Percentiles rank a stretch among this genome's conserved stretches.
These are phyloP conservation scores for Sutorius australiensis DNA, from an alignment of 768 basidiomycete genomes.

Conservation along the genomic window DNA sequence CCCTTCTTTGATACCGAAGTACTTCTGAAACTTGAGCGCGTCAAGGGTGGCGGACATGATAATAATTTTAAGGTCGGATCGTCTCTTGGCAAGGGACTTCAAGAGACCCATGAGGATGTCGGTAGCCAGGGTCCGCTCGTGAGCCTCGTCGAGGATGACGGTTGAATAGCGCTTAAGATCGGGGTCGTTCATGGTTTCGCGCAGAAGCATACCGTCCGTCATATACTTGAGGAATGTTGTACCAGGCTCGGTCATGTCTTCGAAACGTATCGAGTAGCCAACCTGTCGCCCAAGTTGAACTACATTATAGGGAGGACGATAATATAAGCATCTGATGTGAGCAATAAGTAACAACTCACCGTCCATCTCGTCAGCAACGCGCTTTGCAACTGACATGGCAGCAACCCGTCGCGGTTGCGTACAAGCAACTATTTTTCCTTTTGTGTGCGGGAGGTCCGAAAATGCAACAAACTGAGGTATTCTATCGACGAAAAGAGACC, in stretches of 20 bases:
- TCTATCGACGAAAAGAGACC: slow-evolving; percentile 42
- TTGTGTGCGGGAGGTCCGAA: slow-evolving; percentile 87
- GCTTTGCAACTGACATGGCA: slow-evolving; percentile 97
- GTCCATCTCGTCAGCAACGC: slow-evolving; percentile 99
- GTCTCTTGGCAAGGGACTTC: slow-evolving; percentile 75
- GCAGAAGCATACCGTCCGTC: slow-evolving; percentile 99
- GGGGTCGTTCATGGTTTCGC: slow-evolving; percentile 97
- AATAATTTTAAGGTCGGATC: slow-evolving; percentile 91
- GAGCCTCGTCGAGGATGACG: slow-evolving; percentile 97
- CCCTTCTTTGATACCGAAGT: slow-evolving; percentile 57
- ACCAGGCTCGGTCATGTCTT: slow-evolving; percentile 79
- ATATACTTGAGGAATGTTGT: slow-evolving; percentile 98
- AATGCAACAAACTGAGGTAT: slow-evolving; percentile 97
- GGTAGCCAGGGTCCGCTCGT: slow-evolving; percentile 95
- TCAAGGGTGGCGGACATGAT: slow-evolving; percentile 99
- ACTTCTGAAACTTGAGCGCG: slow-evolving; percentile 94
- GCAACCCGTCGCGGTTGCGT: slow-evolving; percentile 96
- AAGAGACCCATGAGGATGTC: slow-evolving; percentile 98
- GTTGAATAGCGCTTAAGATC: slow-evolving; percentile 87
- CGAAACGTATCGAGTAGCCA: slow-evolving; percentile 97
- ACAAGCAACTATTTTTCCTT: slow-evolving; percentile 89
- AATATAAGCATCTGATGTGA: slow-evolving; percentile 1
- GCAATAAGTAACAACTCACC: slow-evolving; percentile 47
- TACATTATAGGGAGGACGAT: slow-evolving; percentile 29
- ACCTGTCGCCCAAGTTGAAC: slow-evolving; percentile 93